Evolutionary conservation across 1,284 basidiomycete species (phyloP), one percentile per base, ranked within the genome.

Genomic region (Tranzscheliella williamsii): DNA sequence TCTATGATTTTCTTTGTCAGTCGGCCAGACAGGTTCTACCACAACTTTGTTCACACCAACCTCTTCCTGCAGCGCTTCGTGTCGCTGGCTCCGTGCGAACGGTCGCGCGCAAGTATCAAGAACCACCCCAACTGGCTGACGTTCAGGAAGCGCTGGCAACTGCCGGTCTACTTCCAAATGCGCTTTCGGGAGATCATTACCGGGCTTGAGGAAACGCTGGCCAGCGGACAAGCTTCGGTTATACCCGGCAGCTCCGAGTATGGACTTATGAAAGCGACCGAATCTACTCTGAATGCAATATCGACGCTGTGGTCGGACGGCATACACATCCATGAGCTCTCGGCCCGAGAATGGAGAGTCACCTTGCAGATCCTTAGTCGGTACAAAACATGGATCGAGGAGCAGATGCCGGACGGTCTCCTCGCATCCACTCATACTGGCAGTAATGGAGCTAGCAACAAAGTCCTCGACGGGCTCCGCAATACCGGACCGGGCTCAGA

Each of bases 101-200:
- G 57, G 17, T 48, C 67, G 6, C n/a, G 8, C 2, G 20, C 9
- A 4, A 50, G 53, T 7, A 39, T 70, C 26, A 76, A 83, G 11
- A 81, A 84, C 27, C 88, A 91, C 75, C 83, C 85, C 0, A 81
- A 85, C 4, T 93, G 87, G 77, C 67, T 75, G 6, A 78, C 85
- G 0, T 94, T 97, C 70, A 85, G 88, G 71, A 83, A 85, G 46
- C 83, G 91, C 31, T 98, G 94, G 93, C 94, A 97, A 75, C 82
- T 98, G 5, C 89, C 91, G 1, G 89, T 97, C 15, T 98, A 98
- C 76, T 97, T 95, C 78, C 94, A 98, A 76, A 81, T 98, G 61
- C 84, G 93, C n/a, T 94, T 92, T 87, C 94, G 96, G 75, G 92
- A 95, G 70, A 89, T 95, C 42, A 85, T 94, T 1, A 48, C 47